A percentile compares a stretch with the other conserved stretches of the same genome.
phyloP scores from a whole-genome alignment of 1,284 basidiomycete genomes.

The Trichosporon sp. region DNA sequence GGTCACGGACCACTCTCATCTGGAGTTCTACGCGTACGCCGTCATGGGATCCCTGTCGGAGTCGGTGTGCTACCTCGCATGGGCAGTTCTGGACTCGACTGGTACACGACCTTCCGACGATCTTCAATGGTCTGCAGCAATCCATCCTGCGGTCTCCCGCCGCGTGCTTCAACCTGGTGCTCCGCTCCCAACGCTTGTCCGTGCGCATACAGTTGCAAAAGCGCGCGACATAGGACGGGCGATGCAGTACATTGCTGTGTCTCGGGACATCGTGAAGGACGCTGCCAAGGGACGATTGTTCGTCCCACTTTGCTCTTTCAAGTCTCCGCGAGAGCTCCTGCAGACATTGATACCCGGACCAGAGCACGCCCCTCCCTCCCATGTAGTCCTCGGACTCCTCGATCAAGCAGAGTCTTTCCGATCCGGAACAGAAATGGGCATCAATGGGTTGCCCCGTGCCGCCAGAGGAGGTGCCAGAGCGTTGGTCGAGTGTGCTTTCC shows the following conservation, averaged over 20 bases:
- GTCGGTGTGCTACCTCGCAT: slow-evolving; percentile 49
- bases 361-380: slow-evolving; percentile 4
- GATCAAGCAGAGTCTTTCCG: slow-evolving; percentile 33
- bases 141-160: background rate
- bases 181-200: slow-evolving; percentile 2
- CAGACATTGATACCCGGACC: background rate
- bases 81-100: slow-evolving; percentile 30
- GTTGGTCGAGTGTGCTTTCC: slow-evolving; percentile 29
- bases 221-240: slow-evolving; percentile 48
- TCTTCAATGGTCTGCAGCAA: slow-evolving; percentile 13
- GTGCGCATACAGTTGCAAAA: slow-evolving; percentile 1
- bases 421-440: slow-evolving; percentile 23
- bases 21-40: slow-evolving; percentile 48
- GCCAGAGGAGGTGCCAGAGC: slow-evolving; percentile 42
- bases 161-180: background rate
- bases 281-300: slow-evolving; percentile 45
- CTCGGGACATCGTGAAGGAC: slow-evolving; percentile 47
- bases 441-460: slow-evolving; percentile 37
- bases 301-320: slow-evolving; percentile 42
- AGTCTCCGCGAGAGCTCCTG: slow-evolving; percentile 18
- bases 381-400: slow-evolving; percentile 10
- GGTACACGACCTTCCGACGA: slow-evolving; percentile 10
- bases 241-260: slow-evolving; percentile 49
- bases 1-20: slow-evolving; percentile 44
- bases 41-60: slow-evolving; percentile 50